phyloP scores from a whole-genome alignment of 2,329 filamentous ascomycete species.

The Calonectria pseudoreteaudii region DNA sequence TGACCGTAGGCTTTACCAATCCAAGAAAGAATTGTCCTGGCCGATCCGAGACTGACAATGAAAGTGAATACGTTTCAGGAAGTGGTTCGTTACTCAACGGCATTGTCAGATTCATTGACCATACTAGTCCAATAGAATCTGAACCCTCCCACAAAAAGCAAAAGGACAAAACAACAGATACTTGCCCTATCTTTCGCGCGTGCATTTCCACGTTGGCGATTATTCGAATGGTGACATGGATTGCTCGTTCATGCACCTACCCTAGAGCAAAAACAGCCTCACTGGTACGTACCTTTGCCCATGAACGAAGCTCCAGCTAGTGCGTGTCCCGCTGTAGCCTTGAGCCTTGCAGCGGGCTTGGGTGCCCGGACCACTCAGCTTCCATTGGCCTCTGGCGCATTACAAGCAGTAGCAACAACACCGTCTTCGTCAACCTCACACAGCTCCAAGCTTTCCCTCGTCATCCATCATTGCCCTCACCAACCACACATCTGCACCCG shows the following conservation, averaged over 20 bases:
- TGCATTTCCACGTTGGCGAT: no score
- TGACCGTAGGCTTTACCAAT: no score
- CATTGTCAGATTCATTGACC: no score
- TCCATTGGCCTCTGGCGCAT: slow-evolving; percentile 39
- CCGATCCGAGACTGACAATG: no score
- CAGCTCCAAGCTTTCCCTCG: slow-evolving; percentile 36
- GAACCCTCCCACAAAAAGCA: no score
- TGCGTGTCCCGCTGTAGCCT: slow-evolving; percentile 49
- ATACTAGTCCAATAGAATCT: no score
- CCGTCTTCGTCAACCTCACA: slow-evolving; percentile 33
- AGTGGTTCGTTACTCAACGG: no score
- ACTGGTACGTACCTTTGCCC: slow-evolving; percentile 23
- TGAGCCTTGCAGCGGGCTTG: slow-evolving; percentile 45
- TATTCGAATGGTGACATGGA: no score
- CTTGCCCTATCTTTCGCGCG: no score
- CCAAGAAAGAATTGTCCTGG: no score
- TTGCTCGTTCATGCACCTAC: background rate
- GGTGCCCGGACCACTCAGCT: slow-evolving; percentile 34
- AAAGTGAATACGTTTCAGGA: no score
- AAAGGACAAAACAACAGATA: no score
- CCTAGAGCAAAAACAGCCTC: background rate
- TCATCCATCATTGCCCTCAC: slow-evolving; percentile 39
- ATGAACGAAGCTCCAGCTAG: slow-evolving; percentile 26
- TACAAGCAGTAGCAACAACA: slow-evolving; percentile 33
- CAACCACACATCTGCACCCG: slow-evolving; percentile 18